Evolutionary conservation across 345 rosid genomes (phyloP).

Genomic region (Ailanthus altissimus): DNA sequence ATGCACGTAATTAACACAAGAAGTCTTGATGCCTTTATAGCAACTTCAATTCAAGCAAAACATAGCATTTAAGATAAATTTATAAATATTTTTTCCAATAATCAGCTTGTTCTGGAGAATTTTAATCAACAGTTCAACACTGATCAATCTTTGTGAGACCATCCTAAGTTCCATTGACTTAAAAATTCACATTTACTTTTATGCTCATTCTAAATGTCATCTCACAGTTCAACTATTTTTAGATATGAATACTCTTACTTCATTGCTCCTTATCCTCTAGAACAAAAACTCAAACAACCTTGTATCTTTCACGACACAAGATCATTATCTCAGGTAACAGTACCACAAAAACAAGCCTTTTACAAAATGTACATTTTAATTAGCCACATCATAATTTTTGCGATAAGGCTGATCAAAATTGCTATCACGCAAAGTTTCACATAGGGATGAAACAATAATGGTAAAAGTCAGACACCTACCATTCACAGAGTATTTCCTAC

Average conservation of each 20-base stretch:
- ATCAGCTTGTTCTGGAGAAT: no score
- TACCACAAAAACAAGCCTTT: neutral
- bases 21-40: conserved; percentile 1
- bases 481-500: neutral
- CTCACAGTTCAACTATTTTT: neutral
- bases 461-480: neutral
- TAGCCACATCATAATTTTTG: neutral
- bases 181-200: neutral
- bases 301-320: neutral
- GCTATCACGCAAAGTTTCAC: neutral
- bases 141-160: neutral
- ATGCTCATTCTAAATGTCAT: neutral
- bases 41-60: conserved; percentile 1
- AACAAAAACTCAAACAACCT: neutral
- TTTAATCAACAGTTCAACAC: neutral
- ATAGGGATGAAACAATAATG: neutral
- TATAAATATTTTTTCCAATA: no score
- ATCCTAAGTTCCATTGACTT: neutral
- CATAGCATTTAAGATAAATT: neutral
- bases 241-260: neutral
- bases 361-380: neutral
- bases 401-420: neutral
- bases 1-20: neutral
- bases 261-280: neutral
- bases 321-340: neutral